Percentiles rank a stretch among this genome's conserved stretches.
These are phyloP conservation scores for Globisporangium recalcitrans DNA, from an alignment of 352 stramenopile species.

Conservation along the genomic window DNA sequence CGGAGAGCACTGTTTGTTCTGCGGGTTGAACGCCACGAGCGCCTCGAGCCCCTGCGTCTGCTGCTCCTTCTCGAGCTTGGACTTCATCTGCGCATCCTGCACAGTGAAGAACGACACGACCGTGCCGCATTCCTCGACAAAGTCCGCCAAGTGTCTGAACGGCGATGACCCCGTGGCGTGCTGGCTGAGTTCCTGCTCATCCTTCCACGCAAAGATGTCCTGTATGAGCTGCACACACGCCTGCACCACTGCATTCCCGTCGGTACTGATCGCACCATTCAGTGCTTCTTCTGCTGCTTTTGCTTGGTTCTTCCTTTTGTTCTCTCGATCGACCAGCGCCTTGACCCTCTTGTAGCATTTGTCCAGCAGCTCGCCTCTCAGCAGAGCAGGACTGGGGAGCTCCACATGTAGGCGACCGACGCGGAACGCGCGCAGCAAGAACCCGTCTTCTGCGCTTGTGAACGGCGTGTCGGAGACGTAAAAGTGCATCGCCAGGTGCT, in stretches of 20 bases:
- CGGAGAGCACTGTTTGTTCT: background rate
- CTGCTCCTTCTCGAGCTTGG: slow-evolving; percentile 4
- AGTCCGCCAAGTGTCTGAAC: slow-evolving; percentile 1
- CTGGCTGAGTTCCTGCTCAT: background rate
- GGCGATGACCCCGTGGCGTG: background rate
- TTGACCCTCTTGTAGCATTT: slow-evolving; percentile 10
- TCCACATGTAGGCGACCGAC: background rate
- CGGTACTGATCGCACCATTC: background rate
- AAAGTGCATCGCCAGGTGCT: slow-evolving; percentile 26
- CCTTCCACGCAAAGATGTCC: slow-evolving; percentile 17
- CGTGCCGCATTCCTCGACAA: slow-evolving; percentile 18
- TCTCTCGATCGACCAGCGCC: background rate
- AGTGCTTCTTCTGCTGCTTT: slow-evolving; percentile 3
- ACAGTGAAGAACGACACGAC: slow-evolving; percentile 18
- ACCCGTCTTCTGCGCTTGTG: slow-evolving; percentile 11
- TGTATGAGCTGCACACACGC: slow-evolving; percentile 12
- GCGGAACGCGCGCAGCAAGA: slow-evolving; percentile 17
- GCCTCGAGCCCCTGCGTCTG: background rate
- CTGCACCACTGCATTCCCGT: background rate
- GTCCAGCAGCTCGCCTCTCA: slow-evolving; percentile 20
- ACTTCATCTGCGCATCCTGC: slow-evolving; percentile 2
- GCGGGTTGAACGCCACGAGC: background rate
- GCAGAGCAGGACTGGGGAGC: slow-evolving; percentile 4
- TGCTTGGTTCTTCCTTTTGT: background rate
- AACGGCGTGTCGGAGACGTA: slow-evolving; percentile 19